Conservation (phyloP, 78 protist species). For the Anaeramoeba ignava region DNA sequence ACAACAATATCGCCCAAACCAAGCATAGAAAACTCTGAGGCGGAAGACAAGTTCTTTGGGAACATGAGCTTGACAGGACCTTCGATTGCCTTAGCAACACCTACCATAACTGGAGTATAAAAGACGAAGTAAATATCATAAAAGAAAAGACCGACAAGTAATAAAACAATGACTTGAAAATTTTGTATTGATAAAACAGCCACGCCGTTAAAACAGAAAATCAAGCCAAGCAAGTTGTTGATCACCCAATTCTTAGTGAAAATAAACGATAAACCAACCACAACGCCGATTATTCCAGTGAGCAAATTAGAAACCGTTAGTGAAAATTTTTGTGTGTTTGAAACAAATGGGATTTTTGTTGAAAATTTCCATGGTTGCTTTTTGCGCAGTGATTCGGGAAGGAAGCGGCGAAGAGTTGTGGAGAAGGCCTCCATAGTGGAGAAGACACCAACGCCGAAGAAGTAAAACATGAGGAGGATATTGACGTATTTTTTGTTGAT, state of each 20-base stretch:
- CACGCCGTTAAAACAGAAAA: not conserved
- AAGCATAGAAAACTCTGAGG: conserved; percentile 53
- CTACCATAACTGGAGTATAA: conserved; percentile 75
- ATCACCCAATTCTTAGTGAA: not conserved
- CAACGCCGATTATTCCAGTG: too few relatives aligned
- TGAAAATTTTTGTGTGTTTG: too few relatives aligned
- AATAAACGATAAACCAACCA: too few relatives aligned
- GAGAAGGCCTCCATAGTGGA: too few relatives aligned
- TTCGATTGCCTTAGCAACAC: conserved; percentile 74
- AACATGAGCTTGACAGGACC: conserved; percentile 79
- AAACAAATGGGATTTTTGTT: too few relatives aligned
- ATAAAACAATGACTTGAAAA: not conserved
- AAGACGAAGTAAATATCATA: conserved; percentile 91
- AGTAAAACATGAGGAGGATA: conserved; percentile 32
- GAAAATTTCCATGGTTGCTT: too few relatives aligned
- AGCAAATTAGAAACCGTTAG: too few relatives aligned
- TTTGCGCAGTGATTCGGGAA: too few relatives aligned
- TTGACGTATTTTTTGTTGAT: conserved; percentile 40
- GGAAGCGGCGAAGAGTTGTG: too few relatives aligned
- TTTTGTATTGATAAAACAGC: not conserved
- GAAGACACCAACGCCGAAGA: conserved; percentile 31
- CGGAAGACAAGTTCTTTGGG: conserved; percentile 52
- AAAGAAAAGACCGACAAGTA: conserved; percentile 45
- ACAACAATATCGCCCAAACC: conserved; percentile 92
- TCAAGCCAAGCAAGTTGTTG: not conserved